A percentile compares a stretch with the other conserved stretches of the same genome.
Evolutionary conservation across 2,329 filamentous ascomycete genomes (phyloP).

Genomic region (Elsinoe necatrix): DNA sequence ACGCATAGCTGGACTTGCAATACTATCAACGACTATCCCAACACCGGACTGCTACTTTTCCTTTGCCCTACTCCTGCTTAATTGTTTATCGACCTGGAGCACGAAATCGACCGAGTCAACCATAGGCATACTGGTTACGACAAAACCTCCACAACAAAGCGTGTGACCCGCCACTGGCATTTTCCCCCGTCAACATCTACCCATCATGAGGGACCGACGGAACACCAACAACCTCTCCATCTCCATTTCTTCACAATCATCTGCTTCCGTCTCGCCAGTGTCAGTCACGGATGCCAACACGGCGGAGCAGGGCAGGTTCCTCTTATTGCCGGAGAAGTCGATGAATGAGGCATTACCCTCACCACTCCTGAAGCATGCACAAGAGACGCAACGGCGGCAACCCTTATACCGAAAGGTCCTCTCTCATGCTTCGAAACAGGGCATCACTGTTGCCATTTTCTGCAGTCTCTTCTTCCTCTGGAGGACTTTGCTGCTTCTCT

Average conservation of each 20-base stretch:
- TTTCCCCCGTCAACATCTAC: neutral
- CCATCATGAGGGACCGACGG: constrained; percentile 38
- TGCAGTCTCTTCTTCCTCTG: constrained; percentile 16
- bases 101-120: neutral
- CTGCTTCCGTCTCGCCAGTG: constrained; percentile 61
- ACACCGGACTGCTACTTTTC: neutral
- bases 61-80: neutral
- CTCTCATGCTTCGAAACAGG: neutral
- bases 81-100: neutral
- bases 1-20: constrained; percentile 8
- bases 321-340: constrained; percentile 15
- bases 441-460: constrained; percentile 18
- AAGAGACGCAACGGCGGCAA: constrained; percentile 13
- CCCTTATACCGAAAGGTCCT: constrained; percentile 8
- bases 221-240: constrained; percentile 39
- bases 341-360: constrained; percentile 20
- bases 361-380: constrained; percentile 19
- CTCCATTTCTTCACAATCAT: constrained; percentile 55
- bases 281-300: constrained; percentile 41
- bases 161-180: neutral
- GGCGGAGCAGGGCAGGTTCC: constrained; percentile 52
- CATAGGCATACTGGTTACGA: neutral
- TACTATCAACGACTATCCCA: neutral
- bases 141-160: neutral
- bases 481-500: constrained; percentile 10